Base-by-base conservation (phyloP, 2,329 filamentous ascomycete genomes). In the Nigrospora sphaerica region DNA sequence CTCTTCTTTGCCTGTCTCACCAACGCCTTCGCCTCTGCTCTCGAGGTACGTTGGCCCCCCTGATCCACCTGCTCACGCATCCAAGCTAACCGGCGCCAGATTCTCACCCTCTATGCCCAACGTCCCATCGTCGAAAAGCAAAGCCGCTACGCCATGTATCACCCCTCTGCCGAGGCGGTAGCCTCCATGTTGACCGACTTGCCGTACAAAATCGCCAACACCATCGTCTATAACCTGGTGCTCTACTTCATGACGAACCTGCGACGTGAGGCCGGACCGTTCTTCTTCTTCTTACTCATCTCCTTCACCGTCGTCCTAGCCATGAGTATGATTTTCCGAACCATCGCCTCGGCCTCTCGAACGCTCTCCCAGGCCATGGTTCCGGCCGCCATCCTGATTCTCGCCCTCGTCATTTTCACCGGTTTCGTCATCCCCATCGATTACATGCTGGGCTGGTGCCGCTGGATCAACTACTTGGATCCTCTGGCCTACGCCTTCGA, bases 121-220 rank as follows among this genome's bases (percentile, higher is more conserved):
- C 83, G 90, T 31, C 85, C 87, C 2, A 95, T 95, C 55, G 87
- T 95, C 46, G 89, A 95, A 62, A 95, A 95, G 62, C 90, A 95
- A 57, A 69, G 77, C 48, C 81, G 85, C 46, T 95, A 95, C 61
- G 89, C 89, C 12, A 75, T 95, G 16, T 95, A 95, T 59, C 90
- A 95, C 58, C 88, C 91, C 0, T 89, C 85, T 12, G 83, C 88
- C 14, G 89, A 95, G 73, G 86, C 88, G 13, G 75, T 87, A 47
- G 83, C 86, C 0, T 92, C 86, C 3, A 92, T 95, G 81, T 65
- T 95, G 28, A 85, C 79, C 51, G 91, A 95, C 57, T 67, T 95
- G 65, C 90, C 90, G 0, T 86, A 86, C 66, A 95, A 92, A 64
- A 66, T 93, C 11, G 38, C 67, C n/a, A 88, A 88, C 54, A 68